Percentiles rank a stretch among this genome's conserved stretches.
Evolutionary conservation across 2,329 filamentous ascomycete genomes (phyloP).

Genomic region (Sporothrix dimorphospora): DNA sequence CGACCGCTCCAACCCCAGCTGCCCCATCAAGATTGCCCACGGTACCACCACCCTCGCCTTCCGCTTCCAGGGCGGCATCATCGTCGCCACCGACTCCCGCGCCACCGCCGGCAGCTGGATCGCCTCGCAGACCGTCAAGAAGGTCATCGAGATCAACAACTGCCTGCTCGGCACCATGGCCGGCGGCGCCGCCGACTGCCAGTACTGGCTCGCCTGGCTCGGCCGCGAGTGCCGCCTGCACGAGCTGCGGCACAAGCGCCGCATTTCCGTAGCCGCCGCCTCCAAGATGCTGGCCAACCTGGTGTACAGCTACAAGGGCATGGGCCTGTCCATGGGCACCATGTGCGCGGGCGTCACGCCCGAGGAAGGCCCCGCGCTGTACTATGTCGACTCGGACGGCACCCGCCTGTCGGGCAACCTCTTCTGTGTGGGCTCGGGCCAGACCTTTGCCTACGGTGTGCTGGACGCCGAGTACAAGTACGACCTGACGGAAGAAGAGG

Average conservation of each 20-base stretch:
- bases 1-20: slow-evolving; percentile 94
- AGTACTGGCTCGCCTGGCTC: slow-evolving; percentile 99
- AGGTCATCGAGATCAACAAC: slow-evolving; percentile 98
- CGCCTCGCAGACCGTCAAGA: slow-evolving; percentile 99
- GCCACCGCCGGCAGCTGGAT: slow-evolving; percentile 99
- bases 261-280: slow-evolving; percentile 95
- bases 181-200: slow-evolving; percentile 96
- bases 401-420: slow-evolving; percentile 91
- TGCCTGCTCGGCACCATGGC: slow-evolving; percentile 96
- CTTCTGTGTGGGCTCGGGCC: slow-evolving; percentile 96
- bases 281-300: slow-evolving; percentile 99
- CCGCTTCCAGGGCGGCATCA: slow-evolving; percentile 97
- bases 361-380: slow-evolving; percentile 93
- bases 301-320: slow-evolving; percentile 98
- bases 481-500: slow-evolving; percentile 83
- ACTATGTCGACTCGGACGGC: slow-evolving; percentile 98
- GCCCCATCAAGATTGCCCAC: slow-evolving; percentile 99
- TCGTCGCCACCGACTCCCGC: slow-evolving; percentile 96
- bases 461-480: slow-evolving; percentile 94
- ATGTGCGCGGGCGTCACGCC: slow-evolving; percentile 98
- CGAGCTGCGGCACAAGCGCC: slow-evolving; percentile 98
- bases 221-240: slow-evolving; percentile 99
- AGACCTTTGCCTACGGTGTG: slow-evolving; percentile 98
- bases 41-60: slow-evolving; percentile 97
- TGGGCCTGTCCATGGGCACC: slow-evolving; percentile 98